Percentiles rank a stretch among this genome's conserved stretches.
Conservation (phyloP, 2,329 filamentous ascomycete genomes). For the Cordyceps fumosorosea region DNA sequence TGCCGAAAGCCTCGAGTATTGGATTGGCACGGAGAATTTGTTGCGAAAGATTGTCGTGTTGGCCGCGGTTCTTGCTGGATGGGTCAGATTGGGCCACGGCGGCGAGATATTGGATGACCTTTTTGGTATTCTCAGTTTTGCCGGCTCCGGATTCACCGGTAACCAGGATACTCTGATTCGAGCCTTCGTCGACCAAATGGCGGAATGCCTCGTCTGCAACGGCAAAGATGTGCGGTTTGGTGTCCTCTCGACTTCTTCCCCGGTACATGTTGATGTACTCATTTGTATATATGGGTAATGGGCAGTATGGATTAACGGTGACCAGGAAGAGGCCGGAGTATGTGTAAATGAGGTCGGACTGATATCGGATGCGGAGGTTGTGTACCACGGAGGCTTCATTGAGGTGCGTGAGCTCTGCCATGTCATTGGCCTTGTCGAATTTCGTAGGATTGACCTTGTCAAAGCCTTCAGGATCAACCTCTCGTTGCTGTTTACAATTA, state of each 20-base stretch:
- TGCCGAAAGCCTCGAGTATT: slow-evolving; percentile 95
- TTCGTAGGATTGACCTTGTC: slow-evolving; percentile 99
- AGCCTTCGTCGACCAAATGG: slow-evolving; percentile 87
- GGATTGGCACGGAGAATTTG: slow-evolving; percentile 95
- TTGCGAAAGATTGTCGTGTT: slow-evolving; percentile 81
- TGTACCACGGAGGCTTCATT: slow-evolving; percentile 98
- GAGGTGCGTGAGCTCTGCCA: slow-evolving; percentile 96
- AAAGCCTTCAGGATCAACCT: slow-evolving; percentile 77
- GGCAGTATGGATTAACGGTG: slow-evolving; percentile 93
- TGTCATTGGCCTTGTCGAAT: slow-evolving; percentile 98
- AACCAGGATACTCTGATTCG: slow-evolving; percentile 95
- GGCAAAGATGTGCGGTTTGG: slow-evolving; percentile 93
- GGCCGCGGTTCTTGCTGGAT: slow-evolving; percentile 51
- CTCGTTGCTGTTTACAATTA: slow-evolving; percentile 60
- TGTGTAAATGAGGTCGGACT: slow-evolving; percentile 94
- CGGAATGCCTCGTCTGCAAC: slow-evolving; percentile 96
- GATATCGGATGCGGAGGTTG: slow-evolving; percentile 91
- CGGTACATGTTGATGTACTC: slow-evolving; percentile 99
- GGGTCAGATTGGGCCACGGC: slow-evolving; percentile 85
- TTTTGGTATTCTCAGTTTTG: slow-evolving; percentile 99
- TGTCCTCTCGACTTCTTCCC: slow-evolving; percentile 84
- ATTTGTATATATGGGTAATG: slow-evolving; percentile 88
- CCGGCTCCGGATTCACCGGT: slow-evolving; percentile 97
- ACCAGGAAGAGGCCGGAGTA: slow-evolving; percentile 97
- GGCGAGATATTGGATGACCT: slow-evolving; percentile 97